These are phyloP conservation scores for Neurospora pannonica DNA, from an alignment of 495 filamentous ascomycete species.

Conservation along the genomic window DNA sequence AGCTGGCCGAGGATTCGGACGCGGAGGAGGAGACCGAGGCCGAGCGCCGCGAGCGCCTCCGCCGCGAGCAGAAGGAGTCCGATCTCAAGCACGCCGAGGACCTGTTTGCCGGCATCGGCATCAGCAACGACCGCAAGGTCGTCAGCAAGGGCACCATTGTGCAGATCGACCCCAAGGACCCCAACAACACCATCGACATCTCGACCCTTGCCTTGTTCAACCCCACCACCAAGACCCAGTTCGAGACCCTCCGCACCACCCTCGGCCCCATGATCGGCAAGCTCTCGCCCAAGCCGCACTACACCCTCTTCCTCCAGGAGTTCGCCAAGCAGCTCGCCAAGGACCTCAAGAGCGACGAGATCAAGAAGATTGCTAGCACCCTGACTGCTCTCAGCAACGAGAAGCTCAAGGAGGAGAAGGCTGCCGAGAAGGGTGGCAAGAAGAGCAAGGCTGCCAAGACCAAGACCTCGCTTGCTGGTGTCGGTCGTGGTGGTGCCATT, in stretches of 20 bases:
- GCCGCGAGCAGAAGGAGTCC: constrained; percentile 70
- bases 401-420: constrained; percentile 98
- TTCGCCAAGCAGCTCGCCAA: constrained; percentile 79
- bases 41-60: constrained; percentile 59
- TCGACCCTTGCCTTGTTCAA: constrained; percentile 75
- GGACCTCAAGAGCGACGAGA: constrained; percentile 80
- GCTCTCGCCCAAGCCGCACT: constrained; percentile 83
- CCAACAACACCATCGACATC: constrained; percentile 71
- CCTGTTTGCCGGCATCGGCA: constrained; percentile 72
- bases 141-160: constrained; percentile 51
- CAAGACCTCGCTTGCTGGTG: constrained; percentile 72
- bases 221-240: constrained; percentile 76
- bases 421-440: constrained; percentile 87
- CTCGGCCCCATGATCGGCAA: constrained; percentile 63
- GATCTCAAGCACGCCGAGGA: constrained; percentile 89
- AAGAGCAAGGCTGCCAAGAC: constrained; percentile 93
- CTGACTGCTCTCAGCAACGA: constrained; percentile 85
- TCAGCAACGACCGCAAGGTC: constrained; percentile 55
- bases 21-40: constrained; percentile 61
- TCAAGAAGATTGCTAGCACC: constrained; percentile 85
- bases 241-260: constrained; percentile 60
- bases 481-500: constrained; percentile 42
- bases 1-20: constrained; percentile 43
- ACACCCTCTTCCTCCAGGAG: constrained; percentile 79
- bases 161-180: constrained; percentile 57